Conservation (phyloP, 805 yeast species). For the Debaryomyces tyrocola region DNA sequence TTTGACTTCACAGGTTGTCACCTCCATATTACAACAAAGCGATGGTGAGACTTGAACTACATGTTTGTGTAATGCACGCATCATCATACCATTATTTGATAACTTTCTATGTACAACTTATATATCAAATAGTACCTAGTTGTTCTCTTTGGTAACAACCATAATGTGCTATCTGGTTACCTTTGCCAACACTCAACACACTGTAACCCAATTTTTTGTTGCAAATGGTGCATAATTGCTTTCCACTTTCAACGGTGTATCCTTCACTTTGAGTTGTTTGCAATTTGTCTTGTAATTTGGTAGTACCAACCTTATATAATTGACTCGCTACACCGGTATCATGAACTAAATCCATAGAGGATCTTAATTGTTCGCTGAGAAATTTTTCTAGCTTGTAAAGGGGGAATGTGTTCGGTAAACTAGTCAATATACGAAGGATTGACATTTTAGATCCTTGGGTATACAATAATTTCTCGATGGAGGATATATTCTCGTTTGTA, state of each 20-base stretch:
- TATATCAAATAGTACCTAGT: background rate
- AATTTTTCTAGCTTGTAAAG: conserved; percentile 44
- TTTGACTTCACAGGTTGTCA: no score
- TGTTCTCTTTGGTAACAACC: conserved; percentile 41
- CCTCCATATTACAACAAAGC: no score
- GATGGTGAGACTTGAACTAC: no score
- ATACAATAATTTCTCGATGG: conserved; percentile 40
- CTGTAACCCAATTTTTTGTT: conserved; percentile 53
- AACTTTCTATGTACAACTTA: background rate
- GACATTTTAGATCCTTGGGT: conserved; percentile 52
- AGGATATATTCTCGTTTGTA: conserved; percentile 32
- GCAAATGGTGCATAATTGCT: conserved; percentile 59
- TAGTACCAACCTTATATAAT: conserved; percentile 53
- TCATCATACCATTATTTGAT: background rate
- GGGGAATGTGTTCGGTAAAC: conserved; percentile 53
- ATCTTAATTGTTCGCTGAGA: conserved; percentile 45
- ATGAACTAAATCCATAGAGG: conserved; percentile 38
- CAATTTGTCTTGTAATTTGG: conserved; percentile 46
- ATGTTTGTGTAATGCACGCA: background rate
- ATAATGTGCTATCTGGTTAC: conserved; percentile 52
- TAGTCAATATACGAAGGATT: conserved; percentile 42
- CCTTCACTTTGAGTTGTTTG: conserved; percentile 36
- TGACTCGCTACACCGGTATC: conserved; percentile 44
- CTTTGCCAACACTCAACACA: conserved; percentile 50
- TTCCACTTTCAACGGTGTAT: conserved; percentile 38